A percentile compares a stretch with the other conserved stretches of the same genome.
These are phyloP conservation scores for Moelleriella libera DNA, from an alignment of 2,329 filamentous ascomycete species.

Conservation along the genomic window DNA sequence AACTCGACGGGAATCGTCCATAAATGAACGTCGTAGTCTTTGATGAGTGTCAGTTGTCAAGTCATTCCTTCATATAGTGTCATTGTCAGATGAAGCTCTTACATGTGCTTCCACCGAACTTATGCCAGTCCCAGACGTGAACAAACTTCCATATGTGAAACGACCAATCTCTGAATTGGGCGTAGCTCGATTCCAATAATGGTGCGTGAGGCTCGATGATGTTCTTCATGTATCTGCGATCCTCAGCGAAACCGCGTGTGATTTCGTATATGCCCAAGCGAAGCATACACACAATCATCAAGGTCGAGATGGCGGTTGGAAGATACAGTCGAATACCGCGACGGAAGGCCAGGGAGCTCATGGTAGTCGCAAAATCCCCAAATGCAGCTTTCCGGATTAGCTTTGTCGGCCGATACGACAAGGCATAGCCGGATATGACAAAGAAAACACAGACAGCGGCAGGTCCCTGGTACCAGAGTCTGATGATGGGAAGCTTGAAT, in stretches of 20 bases:
- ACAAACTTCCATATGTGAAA: constrained; percentile 33
- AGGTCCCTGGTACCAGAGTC: constrained; percentile 39
- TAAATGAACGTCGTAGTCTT: constrained; percentile 40
- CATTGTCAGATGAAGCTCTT: constrained; percentile 7
- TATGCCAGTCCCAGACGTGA: constrained; percentile 36
- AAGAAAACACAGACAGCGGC: constrained; percentile 48
- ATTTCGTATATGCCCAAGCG: constrained; percentile 32
- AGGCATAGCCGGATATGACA: constrained; percentile 46
- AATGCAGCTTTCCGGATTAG: constrained; percentile 23
- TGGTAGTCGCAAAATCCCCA: constrained; percentile 26
- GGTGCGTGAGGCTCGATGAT: constrained; percentile 32
- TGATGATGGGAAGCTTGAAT: constrained; percentile 37
- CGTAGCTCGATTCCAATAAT: constrained; percentile 19
- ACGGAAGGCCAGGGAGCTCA: constrained; percentile 37
- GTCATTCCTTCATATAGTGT: too few relatives aligned
- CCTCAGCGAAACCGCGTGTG: constrained; percentile 29
- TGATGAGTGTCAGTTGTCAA: not conserved
- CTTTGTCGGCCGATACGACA: constrained; percentile 38
- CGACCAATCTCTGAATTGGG: constrained; percentile 31
- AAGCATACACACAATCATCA: constrained; percentile 29
- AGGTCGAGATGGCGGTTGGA: constrained; percentile 34
- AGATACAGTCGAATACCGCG: constrained; percentile 36
- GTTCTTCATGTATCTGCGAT: constrained; percentile 29
- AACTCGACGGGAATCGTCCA: constrained; percentile 52
- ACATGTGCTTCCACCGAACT: constrained; percentile 30